Base-by-base conservation (phyloP, 495 filamentous ascomycete species). In the Hypoxylon fuscum region DNA sequence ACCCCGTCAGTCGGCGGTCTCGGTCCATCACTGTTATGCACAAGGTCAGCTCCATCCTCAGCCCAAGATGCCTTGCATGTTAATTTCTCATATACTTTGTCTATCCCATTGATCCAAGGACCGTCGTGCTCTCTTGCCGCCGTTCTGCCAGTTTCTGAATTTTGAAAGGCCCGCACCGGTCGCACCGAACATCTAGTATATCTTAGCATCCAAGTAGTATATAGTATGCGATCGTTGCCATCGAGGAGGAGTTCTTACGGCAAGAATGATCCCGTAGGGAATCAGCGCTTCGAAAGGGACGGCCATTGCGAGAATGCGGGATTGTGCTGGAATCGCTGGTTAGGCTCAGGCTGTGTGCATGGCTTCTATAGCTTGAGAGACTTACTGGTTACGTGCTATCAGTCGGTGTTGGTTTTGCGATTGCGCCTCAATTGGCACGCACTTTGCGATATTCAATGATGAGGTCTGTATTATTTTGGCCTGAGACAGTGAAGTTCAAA, bases 261-360 rank as follows among this genome's bases (percentile, higher is more conserved):
- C 81, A 47, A 93, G 74, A 78, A 96, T 90, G 83, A 97, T 93
- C 66, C 84, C 95, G 80, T 96, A 98, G 43, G 95, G 95, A 73
- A 98, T 77, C 68, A 98, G 79, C 57, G 93, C 88, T 83, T 98
- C 95, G 81, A 98, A 98, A 48, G 95, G 95, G 62, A 98, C 87
- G 74, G 89, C 91, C 95, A 98, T 98, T 44, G 69, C 83, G 83
- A 63, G 57, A 57, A 61, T 47, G 18, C 27, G 14, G 47, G 48
- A 34, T 45, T 68, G 22, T 32, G 27, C 22, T 48, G 20, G 15
- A n/a, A 48, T 20, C 21, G 17, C 43, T 9, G 34, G 57, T 65
- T 45, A 58, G 31, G 25, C 25, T 27, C 25, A 4, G 25, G 4
- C 3, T 38, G 27, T 12, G 9, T 29, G 21, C 12, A 22, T 23